Evolutionary conservation across 164 flowering plant genomes (phyloP), one percentile per base, ranked within the genome.

Genomic region (Sedum album): DNA sequence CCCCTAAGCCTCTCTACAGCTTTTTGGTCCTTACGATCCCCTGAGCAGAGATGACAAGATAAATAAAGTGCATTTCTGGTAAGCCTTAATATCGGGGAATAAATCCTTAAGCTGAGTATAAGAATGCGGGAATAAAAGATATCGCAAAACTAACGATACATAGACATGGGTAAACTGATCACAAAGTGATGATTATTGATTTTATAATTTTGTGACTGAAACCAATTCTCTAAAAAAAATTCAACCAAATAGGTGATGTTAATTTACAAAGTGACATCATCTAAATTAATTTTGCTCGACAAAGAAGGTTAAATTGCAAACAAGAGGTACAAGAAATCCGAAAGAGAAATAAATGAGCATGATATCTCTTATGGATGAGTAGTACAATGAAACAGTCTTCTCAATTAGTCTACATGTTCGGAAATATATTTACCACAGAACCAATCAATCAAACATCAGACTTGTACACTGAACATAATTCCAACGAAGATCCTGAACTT

Each of bases 11-110:
- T 41, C 46, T 41, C 46, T 41, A 41, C 46, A 41, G 90, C 85
- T 74, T 89, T 85, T 73, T 84, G 86, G 75, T 93, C 97, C 75
- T 80, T 93, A 64, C 82, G 77, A 66, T 93, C 90, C 78, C 91
- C 98, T 93, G 55, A 10, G 65, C 0, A 20, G 71, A 42, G 60
- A 62, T 21, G 48, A 15, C 63, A 23, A 23, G 63, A 8, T 60
- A 25, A 60, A 25, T 14, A 9, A 20, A 41, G 46, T 15, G 13
- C 11, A 31, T 18, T 5, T 31, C 2, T 9, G 5, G 17, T 55
- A 26, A 6, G 21, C 38, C n/a, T n/a, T 35, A 35, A 3, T 35
- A 35, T 35, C 38, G 5, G 7, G 7, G 38, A 35, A 35, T 35
- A 35, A 3, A 35, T 35, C 38, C 7, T 35, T 3, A 23, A 51